Evolutionary conservation across 2,329 filamentous ascomycete species (phyloP).

Genomic region (Chalara sp.): DNA sequence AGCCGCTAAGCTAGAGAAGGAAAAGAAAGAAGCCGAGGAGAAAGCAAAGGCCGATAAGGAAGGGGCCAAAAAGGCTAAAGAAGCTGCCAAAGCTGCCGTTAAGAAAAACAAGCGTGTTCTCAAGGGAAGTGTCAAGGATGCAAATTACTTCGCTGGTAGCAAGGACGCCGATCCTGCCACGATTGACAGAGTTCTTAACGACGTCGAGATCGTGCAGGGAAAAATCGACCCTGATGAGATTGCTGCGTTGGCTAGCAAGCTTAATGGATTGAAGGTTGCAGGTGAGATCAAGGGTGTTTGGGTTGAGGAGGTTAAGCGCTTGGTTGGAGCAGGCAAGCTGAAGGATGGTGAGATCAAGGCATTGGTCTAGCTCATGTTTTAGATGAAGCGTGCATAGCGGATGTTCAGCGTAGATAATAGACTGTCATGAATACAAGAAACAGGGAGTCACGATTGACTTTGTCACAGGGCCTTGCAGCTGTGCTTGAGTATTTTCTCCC

Average conservation of each 20-base stretch:
- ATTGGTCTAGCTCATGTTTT: conserved; percentile 26
- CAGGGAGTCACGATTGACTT: too few relatives aligned
- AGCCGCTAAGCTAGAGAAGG: conserved; percentile 77
- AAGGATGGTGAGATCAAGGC: conserved; percentile 77
- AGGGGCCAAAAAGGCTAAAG: conserved; percentile 90
- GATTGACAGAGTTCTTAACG: conserved; percentile 76
- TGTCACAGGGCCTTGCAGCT: too few relatives aligned
- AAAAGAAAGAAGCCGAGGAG: conserved; percentile 73
- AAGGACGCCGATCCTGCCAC: conserved; percentile 67
- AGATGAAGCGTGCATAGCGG: too few relatives aligned
- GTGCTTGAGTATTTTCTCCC: too few relatives aligned
- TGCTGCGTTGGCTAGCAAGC: conserved; percentile 71
- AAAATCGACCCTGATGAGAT: conserved; percentile 92
- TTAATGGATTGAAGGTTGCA: conserved; percentile 71
- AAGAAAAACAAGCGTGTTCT: conserved; percentile 99
- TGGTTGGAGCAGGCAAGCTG: conserved; percentile 76
- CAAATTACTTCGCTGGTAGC: conserved; percentile 80
- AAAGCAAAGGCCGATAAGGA: conserved; percentile 80
- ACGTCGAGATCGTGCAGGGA: conserved; percentile 79
- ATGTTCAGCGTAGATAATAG: too few relatives aligned
- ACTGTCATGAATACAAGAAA: too few relatives aligned
- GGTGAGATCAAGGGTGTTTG: conserved; percentile 83
- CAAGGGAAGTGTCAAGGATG: conserved; percentile 89
- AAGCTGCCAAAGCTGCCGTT: conserved; percentile 95
- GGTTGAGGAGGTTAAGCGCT: conserved; percentile 67